Evolutionary conservation across 305 asterid genomes (phyloP).

Genomic region (Stenogyne calaminthoides): DNA sequence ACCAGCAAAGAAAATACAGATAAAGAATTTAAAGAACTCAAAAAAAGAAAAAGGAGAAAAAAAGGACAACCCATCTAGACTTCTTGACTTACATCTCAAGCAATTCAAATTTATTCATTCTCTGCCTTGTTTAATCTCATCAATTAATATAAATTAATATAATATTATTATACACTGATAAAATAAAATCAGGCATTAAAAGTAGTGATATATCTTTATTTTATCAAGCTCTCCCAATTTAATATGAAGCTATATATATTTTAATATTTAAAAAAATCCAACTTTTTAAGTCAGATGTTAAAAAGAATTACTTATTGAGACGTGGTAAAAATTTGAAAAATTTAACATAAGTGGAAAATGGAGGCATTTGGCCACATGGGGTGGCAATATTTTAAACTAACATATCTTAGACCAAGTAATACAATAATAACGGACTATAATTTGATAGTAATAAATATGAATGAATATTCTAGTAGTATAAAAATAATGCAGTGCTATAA

Average conservation of each 20-base stretch:
- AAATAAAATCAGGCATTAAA: neutral
- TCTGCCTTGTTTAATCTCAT: neutral
- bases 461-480: conserved; percentile 23
- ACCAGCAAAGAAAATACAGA: conserved; percentile 18
- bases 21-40: neutral
- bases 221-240: no score
- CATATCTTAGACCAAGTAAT: conserved; percentile 31
- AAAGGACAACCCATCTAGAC: neutral
- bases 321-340: neutral
- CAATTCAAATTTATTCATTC: no score
- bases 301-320: neutral
- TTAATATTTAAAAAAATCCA: no score
- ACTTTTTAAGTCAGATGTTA: neutral
- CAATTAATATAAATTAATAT: neutral
- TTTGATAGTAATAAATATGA: conserved; percentile 15
- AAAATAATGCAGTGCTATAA: conserved; percentile 27
- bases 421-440: conserved; percentile 9
- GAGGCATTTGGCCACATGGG: conserved; percentile 39
- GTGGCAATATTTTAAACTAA: conserved; percentile 7
- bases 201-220: no score
- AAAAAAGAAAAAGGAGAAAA: neutral
- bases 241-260: no score
- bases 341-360: conserved; percentile 25
- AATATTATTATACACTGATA: neutral
- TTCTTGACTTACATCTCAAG: conserved; percentile 45